Conservation (phyloP, 1,284 basidiomycete species). For the Microbotryomycetes sp. region DNA sequence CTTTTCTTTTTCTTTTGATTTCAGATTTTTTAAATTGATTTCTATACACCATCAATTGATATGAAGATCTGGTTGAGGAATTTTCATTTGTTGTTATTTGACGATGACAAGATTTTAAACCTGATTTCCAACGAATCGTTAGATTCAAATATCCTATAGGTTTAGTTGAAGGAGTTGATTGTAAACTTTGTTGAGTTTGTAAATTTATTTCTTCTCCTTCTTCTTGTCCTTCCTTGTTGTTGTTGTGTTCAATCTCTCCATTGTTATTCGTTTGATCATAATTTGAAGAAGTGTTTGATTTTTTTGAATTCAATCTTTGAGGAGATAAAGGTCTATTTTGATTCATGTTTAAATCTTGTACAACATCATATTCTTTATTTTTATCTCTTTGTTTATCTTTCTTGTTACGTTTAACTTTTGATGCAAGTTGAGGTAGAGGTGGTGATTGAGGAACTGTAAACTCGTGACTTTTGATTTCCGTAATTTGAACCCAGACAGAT, state of each 20-base stretch:
- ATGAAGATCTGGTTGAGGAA: constrained; percentile 5
- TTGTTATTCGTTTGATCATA: neutral
- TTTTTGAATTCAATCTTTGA: neutral
- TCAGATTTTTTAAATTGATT: neutral
- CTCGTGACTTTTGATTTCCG: neutral
- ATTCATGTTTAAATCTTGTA: too few species aligned
- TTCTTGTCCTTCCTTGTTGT: neutral
- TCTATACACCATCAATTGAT: constrained; percentile 5
- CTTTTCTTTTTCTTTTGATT: neutral
- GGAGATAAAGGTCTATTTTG: neutral
- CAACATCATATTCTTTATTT: too few species aligned
- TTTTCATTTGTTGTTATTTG: constrained; percentile 2
- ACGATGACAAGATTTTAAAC: constrained; percentile 5
- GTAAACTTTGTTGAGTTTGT: neutral
- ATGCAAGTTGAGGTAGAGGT: neutral
- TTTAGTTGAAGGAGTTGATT: too few species aligned
- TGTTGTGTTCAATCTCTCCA: neutral
- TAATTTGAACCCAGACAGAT: too few species aligned
- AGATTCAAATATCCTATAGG: neutral
- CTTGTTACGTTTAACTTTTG: neutral
- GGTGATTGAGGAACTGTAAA: neutral
- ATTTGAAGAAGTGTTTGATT: neutral
- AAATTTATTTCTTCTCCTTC: too few species aligned
- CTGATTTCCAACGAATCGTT: constrained; percentile 5
- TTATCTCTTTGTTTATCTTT: too few species aligned